Conservation (phyloP, 129 eudicot genomes). For the Tagetes patula region DNA sequence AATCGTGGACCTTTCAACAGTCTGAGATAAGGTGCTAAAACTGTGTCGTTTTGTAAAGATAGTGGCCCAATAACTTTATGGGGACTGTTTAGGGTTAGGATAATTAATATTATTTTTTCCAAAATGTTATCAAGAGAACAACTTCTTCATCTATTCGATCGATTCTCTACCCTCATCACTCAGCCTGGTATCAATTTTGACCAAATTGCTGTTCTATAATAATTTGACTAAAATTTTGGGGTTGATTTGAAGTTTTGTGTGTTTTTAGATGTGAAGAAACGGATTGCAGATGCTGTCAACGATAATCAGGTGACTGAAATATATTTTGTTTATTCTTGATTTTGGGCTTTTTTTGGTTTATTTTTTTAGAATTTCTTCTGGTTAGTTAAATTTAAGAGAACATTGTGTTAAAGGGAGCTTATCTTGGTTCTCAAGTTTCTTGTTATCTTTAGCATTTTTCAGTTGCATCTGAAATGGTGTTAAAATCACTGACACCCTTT, state of each 20-base stretch:
- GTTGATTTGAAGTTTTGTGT: background rate
- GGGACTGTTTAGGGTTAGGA: conserved; percentile 14
- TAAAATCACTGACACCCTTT: background rate
- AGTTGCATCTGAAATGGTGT: background rate
- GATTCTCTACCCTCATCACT: conserved; percentile 60
- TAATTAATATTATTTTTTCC: background rate
- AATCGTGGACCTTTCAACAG: conserved; percentile 13
- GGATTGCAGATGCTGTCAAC: conserved; percentile 80
- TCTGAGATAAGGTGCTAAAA: background rate
- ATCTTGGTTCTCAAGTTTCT: background rate
- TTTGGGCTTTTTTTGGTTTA: background rate
- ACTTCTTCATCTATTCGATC: conserved; percentile 68
- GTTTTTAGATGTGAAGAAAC: conserved; percentile 72
- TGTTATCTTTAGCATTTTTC: background rate
- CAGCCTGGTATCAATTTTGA: conserved; percentile 53
- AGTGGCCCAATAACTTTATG: background rate
- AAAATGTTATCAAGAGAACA: conserved; percentile 74
- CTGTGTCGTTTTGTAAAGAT: conserved; percentile 28
- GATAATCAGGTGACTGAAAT: conserved; percentile 63
- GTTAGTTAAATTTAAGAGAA: background rate
- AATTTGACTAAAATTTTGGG: background rate
- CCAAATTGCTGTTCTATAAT: background rate
- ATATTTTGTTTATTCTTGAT: background rate
- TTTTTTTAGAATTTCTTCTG: background rate
- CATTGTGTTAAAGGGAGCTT: background rate